Percentiles rank a stretch among this genome's conserved stretches.
phyloP scores from a whole-genome alignment of 805 yeast species.

The Metschnikowia santaceciliae region DNA sequence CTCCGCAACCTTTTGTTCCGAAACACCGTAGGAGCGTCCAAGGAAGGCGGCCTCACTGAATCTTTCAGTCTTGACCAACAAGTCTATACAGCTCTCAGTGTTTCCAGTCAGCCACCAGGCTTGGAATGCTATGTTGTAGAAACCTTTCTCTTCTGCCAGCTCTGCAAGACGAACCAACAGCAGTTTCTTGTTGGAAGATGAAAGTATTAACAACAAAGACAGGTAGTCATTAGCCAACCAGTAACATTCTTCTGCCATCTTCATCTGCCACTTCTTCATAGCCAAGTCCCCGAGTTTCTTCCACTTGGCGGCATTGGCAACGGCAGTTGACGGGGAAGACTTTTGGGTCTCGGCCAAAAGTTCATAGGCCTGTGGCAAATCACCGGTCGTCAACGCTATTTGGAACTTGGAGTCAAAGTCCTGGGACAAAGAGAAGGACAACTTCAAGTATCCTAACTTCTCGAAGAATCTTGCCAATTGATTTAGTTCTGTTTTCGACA shows the following conservation, averaged over 20 bases:
- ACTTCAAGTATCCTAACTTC: conserved; percentile 81
- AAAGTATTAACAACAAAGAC: conserved; percentile 74
- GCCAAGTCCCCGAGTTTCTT: conserved; percentile 87
- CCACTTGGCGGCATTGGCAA: conserved; percentile 60
- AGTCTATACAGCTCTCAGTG: conserved; percentile 53
- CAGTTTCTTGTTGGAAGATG: conserved; percentile 68
- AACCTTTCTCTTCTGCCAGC: conserved; percentile 67
- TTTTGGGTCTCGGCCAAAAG: conserved; percentile 32
- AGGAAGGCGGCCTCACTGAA: conserved; percentile 82
- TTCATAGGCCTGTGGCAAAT: conserved; percentile 67
- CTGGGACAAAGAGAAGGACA: conserved; percentile 77
- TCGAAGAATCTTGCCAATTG: conserved; percentile 91
- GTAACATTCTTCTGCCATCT: conserved; percentile 76
- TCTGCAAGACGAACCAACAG: conserved; percentile 63
- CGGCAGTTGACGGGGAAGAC: conserved; percentile 46
- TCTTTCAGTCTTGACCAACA: conserved; percentile 66
- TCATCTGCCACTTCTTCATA: conserved; percentile 70
- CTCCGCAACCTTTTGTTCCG: conserved; percentile 37
- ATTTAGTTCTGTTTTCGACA: conserved; percentile 62
- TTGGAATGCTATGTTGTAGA: conserved; percentile 86
- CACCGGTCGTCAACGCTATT: conserved; percentile 73
- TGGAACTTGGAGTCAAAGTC: conserved; percentile 92
- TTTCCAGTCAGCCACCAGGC: conserved; percentile 87
- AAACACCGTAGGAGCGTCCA: conserved; percentile 61
- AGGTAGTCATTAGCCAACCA: conserved; percentile 76